Conservation (phyloP, 2,329 filamentous ascomycete species). For the Aspergillus thermomutatus region DNA sequence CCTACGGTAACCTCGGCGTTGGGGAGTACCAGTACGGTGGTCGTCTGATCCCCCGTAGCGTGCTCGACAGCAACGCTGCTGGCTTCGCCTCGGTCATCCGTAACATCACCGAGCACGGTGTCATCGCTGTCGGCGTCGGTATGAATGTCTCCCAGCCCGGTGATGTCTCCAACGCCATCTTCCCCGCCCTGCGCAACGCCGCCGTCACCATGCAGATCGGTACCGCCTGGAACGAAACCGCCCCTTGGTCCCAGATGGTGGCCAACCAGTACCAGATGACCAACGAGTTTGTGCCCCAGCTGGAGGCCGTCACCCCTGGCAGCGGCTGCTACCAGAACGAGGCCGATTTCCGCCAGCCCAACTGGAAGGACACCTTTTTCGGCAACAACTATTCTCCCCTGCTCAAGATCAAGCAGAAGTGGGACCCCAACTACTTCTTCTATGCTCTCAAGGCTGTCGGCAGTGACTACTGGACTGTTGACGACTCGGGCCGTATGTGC, state of each 20-base stretch:
- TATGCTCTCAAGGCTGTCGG: constrained; percentile 40
- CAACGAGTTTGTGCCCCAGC: constrained; percentile 35
- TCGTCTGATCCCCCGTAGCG: constrained; percentile 34
- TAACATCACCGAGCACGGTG: constrained; percentile 32
- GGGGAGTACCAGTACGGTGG: constrained; percentile 28
- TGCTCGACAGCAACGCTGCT: constrained; percentile 27
- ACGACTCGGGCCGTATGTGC: constrained; percentile 28
- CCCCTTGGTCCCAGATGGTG: constrained; percentile 35
- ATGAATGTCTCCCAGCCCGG: constrained; percentile 37
- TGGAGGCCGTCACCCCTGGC: constrained; percentile 39
- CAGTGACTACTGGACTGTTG: constrained; percentile 34
- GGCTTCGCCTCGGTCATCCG: constrained; percentile 31
- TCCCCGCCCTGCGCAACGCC: constrained; percentile 38
- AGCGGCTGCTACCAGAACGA: constrained; percentile 44
- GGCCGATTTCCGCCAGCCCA: constrained; percentile 39
- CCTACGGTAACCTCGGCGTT: constrained; percentile 27
- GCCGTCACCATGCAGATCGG: constrained; percentile 35
- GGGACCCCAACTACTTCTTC: constrained; percentile 41
- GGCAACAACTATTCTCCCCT: constrained; percentile 40
- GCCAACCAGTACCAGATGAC: constrained; percentile 38
- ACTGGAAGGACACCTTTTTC: constrained; percentile 43
- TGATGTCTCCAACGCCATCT: constrained; percentile 39
- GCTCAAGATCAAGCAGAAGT: constrained; percentile 38
- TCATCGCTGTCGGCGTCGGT: constrained; percentile 36
- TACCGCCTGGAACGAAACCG: constrained; percentile 37